Conservation (phyloP, 2,329 filamentous ascomycete genomes). For the Apiospora phragmitis region DNA sequence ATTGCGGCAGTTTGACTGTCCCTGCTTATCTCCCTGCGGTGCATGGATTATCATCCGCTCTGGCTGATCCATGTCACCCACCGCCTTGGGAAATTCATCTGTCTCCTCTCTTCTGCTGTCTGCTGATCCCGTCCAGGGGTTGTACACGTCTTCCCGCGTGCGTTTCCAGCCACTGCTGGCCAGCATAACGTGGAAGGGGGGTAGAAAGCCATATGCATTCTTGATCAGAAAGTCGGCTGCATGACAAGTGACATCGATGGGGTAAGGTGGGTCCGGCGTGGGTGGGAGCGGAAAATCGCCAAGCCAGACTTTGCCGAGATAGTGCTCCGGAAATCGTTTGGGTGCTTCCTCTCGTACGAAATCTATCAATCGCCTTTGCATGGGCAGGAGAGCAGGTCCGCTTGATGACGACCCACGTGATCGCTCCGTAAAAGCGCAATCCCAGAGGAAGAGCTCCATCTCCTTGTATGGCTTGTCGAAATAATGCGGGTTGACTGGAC, state of each 20-base stretch:
- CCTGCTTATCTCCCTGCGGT: conserved; percentile 32
- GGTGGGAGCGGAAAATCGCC: conserved; percentile 25
- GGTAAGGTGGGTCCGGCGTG: conserved; percentile 27
- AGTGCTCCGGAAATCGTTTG: conserved; percentile 32
- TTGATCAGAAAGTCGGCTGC: conserved; percentile 35
- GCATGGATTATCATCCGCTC: conserved; percentile 49
- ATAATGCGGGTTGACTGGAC: conserved; percentile 41
- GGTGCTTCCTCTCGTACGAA: conserved; percentile 32
- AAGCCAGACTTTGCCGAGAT: conserved; percentile 47
- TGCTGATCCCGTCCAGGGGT: not conserved
- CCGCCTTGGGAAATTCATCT: conserved; percentile 22
- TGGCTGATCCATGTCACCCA: conserved; percentile 25
- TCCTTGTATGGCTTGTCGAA: conserved; percentile 24
- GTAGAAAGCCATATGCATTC: conserved; percentile 37
- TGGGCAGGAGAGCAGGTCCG: conserved; percentile 35
- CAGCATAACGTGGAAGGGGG: conserved; percentile 32
- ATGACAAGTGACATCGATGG: conserved; percentile 44
- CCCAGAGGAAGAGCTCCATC: conserved; percentile 58
- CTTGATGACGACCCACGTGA: conserved; percentile 17
- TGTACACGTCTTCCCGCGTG: conserved; percentile 23
- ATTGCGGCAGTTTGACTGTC: conserved; percentile 34
- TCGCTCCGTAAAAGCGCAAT: conserved; percentile 35
- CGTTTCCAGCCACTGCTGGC: conserved; percentile 38
- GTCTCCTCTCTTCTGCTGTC: not conserved
- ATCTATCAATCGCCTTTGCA: conserved; percentile 47